Percentiles rank a stretch among this genome's conserved stretches.
phyloP scores from a whole-genome alignment of 2,329 filamentous ascomycete species.

The Metarhizium brunneum region DNA sequence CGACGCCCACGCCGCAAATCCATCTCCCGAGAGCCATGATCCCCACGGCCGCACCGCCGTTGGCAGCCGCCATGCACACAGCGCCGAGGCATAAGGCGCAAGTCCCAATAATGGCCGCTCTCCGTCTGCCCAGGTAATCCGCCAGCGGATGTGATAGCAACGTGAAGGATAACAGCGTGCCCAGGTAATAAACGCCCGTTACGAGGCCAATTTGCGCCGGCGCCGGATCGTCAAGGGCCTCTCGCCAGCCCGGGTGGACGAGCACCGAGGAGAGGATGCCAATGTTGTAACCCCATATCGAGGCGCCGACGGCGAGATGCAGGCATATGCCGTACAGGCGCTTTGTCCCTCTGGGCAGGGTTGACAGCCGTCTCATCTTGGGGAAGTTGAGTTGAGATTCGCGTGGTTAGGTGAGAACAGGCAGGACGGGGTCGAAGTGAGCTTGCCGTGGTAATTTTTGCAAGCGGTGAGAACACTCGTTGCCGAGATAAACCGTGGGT shows the following conservation, averaged over 20 bases:
- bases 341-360: conserved; percentile 8
- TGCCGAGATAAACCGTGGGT: too few species aligned
- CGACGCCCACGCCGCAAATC: conserved; percentile 42
- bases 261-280: conserved; percentile 47
- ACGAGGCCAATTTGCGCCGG: conserved; percentile 40
- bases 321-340: conserved; percentile 38
- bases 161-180: conserved; percentile 45
- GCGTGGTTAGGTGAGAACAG: too few species aligned
- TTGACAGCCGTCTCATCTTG: neutral
- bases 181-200: conserved; percentile 48
- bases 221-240: conserved; percentile 32
- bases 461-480: too few species aligned
- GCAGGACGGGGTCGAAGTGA: too few species aligned
- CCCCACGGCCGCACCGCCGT: conserved; percentile 28
- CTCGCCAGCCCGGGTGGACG: conserved; percentile 44
- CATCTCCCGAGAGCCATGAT: conserved; percentile 43
- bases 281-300: conserved; percentile 51
- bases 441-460: too few species aligned
- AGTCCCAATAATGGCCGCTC: conserved; percentile 39
- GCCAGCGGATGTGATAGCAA: conserved; percentile 42
- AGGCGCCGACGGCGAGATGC: conserved; percentile 46
- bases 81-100: conserved; percentile 38
- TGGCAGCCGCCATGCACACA: conserved; percentile 35
- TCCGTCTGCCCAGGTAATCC: conserved; percentile 41
- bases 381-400: neutral